Conservation (phyloP, 805 yeast genomes). For the Monosporozyma yasuniensis region DNA sequence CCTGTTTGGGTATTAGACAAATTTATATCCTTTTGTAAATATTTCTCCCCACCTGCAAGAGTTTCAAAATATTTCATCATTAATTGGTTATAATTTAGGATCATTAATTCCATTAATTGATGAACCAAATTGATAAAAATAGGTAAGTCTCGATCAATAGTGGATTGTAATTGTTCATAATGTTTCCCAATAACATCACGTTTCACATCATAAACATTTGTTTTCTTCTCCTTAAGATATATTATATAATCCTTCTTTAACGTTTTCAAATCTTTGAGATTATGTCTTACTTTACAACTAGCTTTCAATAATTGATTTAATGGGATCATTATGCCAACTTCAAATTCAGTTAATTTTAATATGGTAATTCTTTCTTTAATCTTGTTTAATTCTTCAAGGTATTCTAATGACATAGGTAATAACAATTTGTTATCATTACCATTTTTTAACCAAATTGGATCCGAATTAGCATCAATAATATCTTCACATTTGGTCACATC, state of each 20-base stretch:
- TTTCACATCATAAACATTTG: conserved; percentile 19
- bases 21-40: conserved; percentile 21
- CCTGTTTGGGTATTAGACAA: conserved; percentile 5
- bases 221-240: conserved; percentile 17
- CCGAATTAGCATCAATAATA: conserved; percentile 8
- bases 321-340: conserved; percentile 25
- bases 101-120: conserved; percentile 10
- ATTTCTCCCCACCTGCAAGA: conserved; percentile 26
- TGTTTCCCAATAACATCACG: conserved; percentile 23
- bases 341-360: conserved; percentile 20
- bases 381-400: conserved; percentile 19
- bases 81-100: conserved; percentile 17
- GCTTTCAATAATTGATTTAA: conserved; percentile 17
- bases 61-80: conserved; percentile 26
- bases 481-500: conserved; percentile 20
- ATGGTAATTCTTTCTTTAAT: conserved; percentile 26
- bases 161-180: conserved; percentile 21
- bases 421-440: conserved; percentile 9
- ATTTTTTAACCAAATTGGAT: background rate
- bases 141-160: conserved; percentile 29
- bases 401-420: conserved; percentile 23
- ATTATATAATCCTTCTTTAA: conserved; percentile 30
- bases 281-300: conserved; percentile 19
- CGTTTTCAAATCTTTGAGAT: conserved; percentile 26
- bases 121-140: conserved; percentile 12